Evolutionary conservation across 1,139 yeast species (phyloP), one percentile per base, ranked within the genome.

Genomic region (Candida neerlandica): DNA sequence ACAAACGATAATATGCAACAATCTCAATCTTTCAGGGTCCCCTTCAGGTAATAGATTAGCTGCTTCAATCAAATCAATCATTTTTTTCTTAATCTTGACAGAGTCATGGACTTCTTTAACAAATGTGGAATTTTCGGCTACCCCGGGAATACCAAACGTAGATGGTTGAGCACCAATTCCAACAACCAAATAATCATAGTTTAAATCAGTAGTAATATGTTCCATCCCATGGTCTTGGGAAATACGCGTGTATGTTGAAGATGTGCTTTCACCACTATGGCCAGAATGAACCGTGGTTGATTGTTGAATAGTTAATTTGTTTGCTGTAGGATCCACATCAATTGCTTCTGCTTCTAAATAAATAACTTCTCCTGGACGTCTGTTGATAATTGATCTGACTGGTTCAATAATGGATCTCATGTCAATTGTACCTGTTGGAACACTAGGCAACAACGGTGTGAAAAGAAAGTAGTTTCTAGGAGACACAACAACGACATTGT

Each of bases 111-210:
- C 82, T 71, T 90, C 97, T 73, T 90, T 90, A 68, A 90, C 77
- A 77, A 88, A 90, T 49, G 85, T 80, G 23, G 95, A 94, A 67
- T 89, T 75, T 67, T 90, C 96, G 52, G 85, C 84, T 49, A 90
- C 96, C 65, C 97, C 96, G 46, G 96, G 96, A 60, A 88, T 89
- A 60, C 96, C 95, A 64, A 89, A 90, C 43, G 96, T 89, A 51
- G 92, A 86, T 58, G 94, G 91, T 68, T 86, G 87, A 52, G 96
- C 96, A 61, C 97, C 97, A 52, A 89, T 96, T 55, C 95, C 95
- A 49, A 89, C 80, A 26, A 89, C 94, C 60, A 90, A 77, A 68
- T 87, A 87, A 65, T 90, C 96, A 64, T 86, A 90, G 50, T 75
- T 68, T 55, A 82, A 66, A 33, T 78, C 71, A 46, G 80, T 77